These are phyloP conservation scores for Aspergillus calidoustus DNA, from an alignment of 2,329 filamentous ascomycete genomes.

Conservation along the genomic window DNA sequence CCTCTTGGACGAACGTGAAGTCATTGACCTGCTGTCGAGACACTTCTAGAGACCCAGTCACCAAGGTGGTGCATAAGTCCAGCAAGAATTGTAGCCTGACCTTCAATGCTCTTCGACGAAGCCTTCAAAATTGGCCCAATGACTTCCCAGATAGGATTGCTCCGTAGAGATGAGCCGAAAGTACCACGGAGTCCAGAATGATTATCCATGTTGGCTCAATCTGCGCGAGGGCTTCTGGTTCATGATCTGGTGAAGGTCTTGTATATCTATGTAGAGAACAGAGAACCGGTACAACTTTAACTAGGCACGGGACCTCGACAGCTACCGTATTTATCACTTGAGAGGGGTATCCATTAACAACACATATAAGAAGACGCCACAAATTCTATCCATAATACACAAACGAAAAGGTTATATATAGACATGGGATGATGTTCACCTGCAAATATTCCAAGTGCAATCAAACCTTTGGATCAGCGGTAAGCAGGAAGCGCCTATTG, in stretches of 20 bases:
- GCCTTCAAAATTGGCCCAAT: constrained; percentile 28
- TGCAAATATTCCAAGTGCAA: not conserved
- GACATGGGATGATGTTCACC: not conserved
- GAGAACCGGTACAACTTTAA: not conserved
- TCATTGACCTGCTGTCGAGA: constrained; percentile 25
- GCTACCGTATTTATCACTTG: not conserved
- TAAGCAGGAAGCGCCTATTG: not conserved
- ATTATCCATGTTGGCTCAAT: constrained; percentile 8
- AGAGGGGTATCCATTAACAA: constrained; percentile 17
- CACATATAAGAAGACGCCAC: not conserved
- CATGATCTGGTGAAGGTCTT: not conserved
- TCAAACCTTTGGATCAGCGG: not conserved
- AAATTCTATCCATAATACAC: constrained; percentile 13
- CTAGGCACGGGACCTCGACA: constrained; percentile 2
- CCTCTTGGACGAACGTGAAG: constrained; percentile 23
- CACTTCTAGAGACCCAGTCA: constrained; percentile 13
- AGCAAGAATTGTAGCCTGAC: constrained; percentile 18
- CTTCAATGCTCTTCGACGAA: constrained; percentile 23
- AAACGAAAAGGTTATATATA: constrained; percentile 2
- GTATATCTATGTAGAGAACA: constrained; percentile 12
- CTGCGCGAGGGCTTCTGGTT: not conserved
- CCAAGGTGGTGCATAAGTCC: not conserved
- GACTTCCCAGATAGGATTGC: constrained; percentile 42
- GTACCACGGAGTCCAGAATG: constrained; percentile 11
- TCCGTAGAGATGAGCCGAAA: constrained; percentile 49